phyloP scores from a whole-genome alignment of 208 protist genomes.

The Vickermania ingenoplastis region DNA sequence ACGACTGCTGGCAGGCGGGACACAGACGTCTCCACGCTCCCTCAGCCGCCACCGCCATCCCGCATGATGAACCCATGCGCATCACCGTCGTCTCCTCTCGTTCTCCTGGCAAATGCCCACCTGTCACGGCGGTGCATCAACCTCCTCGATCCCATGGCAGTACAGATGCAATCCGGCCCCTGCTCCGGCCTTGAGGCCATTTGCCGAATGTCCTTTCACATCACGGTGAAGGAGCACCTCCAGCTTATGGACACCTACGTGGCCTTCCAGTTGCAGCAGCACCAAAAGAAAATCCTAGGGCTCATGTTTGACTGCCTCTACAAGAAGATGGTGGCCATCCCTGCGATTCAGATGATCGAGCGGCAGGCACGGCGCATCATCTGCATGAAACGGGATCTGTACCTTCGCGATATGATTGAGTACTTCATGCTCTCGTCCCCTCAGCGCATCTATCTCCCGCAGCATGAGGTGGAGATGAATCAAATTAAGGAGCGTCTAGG shows the following conservation, averaged over 20 bases:
- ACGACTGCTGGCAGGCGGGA: too few relatives aligned
- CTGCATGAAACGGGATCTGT: conserved; percentile 58
- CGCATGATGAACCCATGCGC: too few relatives aligned
- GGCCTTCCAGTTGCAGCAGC: conserved; percentile 14
- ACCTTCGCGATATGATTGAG: conserved; percentile 53
- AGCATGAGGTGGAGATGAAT: too few relatives aligned
- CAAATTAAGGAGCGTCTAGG: too few relatives aligned
- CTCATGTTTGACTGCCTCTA: conserved; percentile 48
- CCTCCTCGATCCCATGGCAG: neutral
- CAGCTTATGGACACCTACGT: neutral
- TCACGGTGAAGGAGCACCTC: neutral
- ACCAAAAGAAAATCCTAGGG: conserved; percentile 22
- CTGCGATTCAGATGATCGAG: conserved; percentile 32
- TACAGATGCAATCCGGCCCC: neutral
- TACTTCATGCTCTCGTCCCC: conserved; percentile 26
- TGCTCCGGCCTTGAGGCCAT: neutral
- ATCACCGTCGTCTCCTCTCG: neutral
- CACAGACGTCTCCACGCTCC: too few relatives aligned
- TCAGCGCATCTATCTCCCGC: neutral
- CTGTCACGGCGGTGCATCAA: neutral
- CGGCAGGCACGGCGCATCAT: conserved; percentile 28
- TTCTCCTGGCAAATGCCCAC: neutral
- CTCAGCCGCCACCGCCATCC: too few relatives aligned
- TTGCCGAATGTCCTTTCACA: neutral
- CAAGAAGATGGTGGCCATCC: conserved; percentile 28